Evolutionary conservation across 768 basidiomycete species (phyloP).

Genomic region (Tulasnella sp.): DNA sequence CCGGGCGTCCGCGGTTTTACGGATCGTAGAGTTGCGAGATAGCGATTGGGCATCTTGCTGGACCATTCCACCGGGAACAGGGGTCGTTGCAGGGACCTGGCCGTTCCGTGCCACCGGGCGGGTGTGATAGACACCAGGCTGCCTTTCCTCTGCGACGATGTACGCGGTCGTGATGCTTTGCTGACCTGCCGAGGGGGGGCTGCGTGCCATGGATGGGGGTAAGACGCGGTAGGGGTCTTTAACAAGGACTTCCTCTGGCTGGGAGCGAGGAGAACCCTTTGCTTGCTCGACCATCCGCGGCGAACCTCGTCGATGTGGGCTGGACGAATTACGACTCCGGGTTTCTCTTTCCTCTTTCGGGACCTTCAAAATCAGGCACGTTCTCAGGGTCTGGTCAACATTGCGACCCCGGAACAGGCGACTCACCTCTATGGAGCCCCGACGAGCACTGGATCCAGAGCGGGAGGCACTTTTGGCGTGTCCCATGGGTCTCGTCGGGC

Average conservation of each 20-base stretch:
- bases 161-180: constrained; percentile 15
- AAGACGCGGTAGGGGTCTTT: neutral
- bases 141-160: constrained; percentile 7
- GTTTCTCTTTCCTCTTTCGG: constrained; percentile 6
- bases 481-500: constrained; percentile 28
- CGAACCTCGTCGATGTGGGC: constrained; percentile 11
- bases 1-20: too few species aligned
- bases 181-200: neutral
- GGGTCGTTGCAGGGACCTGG: neutral
- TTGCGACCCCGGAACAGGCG: neutral
- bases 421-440: constrained; percentile 13
- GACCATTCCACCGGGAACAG: neutral
- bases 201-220: neutral
- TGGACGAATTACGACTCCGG: neutral
- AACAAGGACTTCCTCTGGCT: neutral
- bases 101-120: constrained; percentile 3
- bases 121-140: constrained; percentile 10
- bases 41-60: neutral
- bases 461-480: neutral
- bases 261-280: constrained; percentile 5
- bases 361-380: constrained; percentile 1
- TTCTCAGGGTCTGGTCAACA: constrained; percentile 8
- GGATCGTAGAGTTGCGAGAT: constrained; percentile 2
- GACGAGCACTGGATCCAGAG: neutral
- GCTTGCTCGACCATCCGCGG: constrained; percentile 3